Percentiles rank a stretch among this genome's conserved stretches.
These are phyloP conservation scores for Suillus subaureus DNA, from an alignment of 768 basidiomycete species.

Conservation along the genomic window DNA sequence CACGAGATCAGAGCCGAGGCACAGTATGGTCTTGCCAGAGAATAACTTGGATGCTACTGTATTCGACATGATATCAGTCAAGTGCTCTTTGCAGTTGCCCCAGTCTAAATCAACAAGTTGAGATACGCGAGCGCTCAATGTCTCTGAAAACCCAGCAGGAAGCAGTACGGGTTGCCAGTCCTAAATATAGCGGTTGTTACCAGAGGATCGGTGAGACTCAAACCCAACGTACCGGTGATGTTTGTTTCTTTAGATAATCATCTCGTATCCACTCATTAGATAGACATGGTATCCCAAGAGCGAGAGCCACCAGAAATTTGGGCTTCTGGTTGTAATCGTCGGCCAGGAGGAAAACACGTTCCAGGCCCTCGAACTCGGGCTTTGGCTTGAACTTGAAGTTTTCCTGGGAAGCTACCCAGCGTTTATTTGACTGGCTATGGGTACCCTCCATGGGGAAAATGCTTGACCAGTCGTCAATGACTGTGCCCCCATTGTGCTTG, in stretches of 20 bases:
- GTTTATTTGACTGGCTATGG: constrained; percentile 42
- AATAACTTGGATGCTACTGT: constrained; percentile 61
- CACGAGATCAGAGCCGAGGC: constrained; percentile 58
- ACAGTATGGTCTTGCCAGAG: constrained; percentile 54
- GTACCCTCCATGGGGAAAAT: constrained; percentile 60
- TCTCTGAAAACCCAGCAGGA: constrained; percentile 48
- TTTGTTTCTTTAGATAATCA: constrained; percentile 32
- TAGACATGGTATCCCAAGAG: constrained; percentile 84
- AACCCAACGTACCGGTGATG: constrained; percentile 26
- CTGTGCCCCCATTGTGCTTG: constrained; percentile 51
- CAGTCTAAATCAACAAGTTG: constrained; percentile 53
- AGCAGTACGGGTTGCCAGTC: constrained; percentile 70
- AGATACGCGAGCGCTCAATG: constrained; percentile 43
- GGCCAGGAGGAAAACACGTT: constrained; percentile 65
- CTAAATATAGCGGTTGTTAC: constrained; percentile 21
- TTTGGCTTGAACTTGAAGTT: constrained; percentile 49
- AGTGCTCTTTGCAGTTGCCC: constrained; percentile 50
- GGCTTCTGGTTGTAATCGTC: constrained; percentile 70
- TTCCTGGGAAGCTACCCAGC: constrained; percentile 53
- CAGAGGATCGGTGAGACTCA: constrained; percentile 2
- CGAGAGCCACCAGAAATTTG: constrained; percentile 82
- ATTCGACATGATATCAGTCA: constrained; percentile 62
- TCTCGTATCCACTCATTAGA: constrained; percentile 56
- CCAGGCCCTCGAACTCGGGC: constrained; percentile 34
- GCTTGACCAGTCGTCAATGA: constrained; percentile 64